phyloP scores from a whole-genome alignment of 2,329 filamentous ascomycete genomes.

The Rhynchosporium secalis region DNA sequence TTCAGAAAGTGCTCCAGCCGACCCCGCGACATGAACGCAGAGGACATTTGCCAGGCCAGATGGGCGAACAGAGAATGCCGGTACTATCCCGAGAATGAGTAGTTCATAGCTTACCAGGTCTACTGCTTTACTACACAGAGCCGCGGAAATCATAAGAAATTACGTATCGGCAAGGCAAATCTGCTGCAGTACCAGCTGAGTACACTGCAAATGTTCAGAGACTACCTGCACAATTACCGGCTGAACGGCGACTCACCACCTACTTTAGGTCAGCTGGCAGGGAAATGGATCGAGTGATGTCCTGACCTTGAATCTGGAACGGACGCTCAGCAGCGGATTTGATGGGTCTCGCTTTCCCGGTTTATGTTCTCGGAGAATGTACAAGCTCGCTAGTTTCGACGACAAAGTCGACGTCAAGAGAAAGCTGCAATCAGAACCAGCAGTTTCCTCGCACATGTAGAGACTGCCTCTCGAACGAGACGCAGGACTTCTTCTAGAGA shows the following conservation, averaged over 20 bases:
- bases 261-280: background rate
- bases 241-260: background rate
- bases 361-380: background rate
- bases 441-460: constrained; percentile 19
- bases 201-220: background rate
- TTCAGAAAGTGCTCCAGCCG: constrained; percentile 8
- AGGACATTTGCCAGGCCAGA: constrained; percentile 2
- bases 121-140: constrained; percentile 13
- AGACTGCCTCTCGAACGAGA: constrained; percentile 15
- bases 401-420: background rate
- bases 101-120: background rate
- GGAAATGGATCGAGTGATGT: constrained; percentile 1
- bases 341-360: background rate
- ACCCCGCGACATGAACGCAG: background rate
- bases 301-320: background rate
- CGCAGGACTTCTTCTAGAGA: constrained; percentile 4
- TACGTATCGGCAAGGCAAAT: constrained; percentile 4
- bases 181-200: constrained; percentile 1
- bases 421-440: constrained; percentile 6
- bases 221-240: constrained; percentile 6
- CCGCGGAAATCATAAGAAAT: background rate
- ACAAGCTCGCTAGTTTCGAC: constrained; percentile 9
- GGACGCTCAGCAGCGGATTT: background rate
- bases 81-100: constrained; percentile 1
- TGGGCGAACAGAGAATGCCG: constrained; percentile 1